Base-by-base conservation (phyloP, 208 protist species). In the Crithidia acanthocephali region DNA sequence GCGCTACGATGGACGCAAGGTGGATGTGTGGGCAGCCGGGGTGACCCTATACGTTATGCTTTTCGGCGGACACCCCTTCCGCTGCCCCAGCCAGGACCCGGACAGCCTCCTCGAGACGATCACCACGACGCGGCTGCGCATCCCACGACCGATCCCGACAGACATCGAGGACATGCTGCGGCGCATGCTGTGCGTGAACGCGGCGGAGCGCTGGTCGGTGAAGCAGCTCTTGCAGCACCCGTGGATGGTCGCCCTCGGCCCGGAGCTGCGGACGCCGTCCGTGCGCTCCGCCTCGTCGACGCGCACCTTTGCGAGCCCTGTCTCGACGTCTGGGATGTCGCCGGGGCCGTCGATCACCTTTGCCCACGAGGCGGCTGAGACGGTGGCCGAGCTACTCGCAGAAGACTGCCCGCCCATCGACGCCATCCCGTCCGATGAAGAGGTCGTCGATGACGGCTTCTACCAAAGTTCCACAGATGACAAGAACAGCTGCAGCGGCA, bases 51-150 rank as follows among this genome's bases (percentile, higher is more conserved):
- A 94, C 72, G 73, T 96, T 32, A 90, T 98, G 84, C 81, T 99
- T 32, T 97, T 96, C 59, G 87, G 92, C 16, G 51, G 52, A n/a
- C 87, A 99, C 35, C 98, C 98, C 23, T 99, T 98, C 63, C 59
- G 83, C 59, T 78, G 97, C 63, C 20, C 71, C 15, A 58, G 42
- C n/a, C 42, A 55, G 0, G 74, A 83, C 72, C 58, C 81, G 3
- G 90, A 95, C 32, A 68, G 56, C 23, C 60, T 93, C 27, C 85
- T 97, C 30, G 53, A 84, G 55, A 67, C 72, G 40, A 95, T 97
- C 30, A 55, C 63, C 18, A 53, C 67, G 30, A 91, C 82, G n/a
- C 63, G 79, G 11, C 92, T 83, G 48, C 64, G 64, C 15, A 79
- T 91, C 53, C 94, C 96, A 1, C 51, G 42, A 0, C 66, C 64